A percentile compares a stretch with the other conserved stretches of the same genome.
These are phyloP conservation scores for Eucalyptus microcorys DNA, from an alignment of 345 rosid species.

Conservation along the genomic window DNA sequence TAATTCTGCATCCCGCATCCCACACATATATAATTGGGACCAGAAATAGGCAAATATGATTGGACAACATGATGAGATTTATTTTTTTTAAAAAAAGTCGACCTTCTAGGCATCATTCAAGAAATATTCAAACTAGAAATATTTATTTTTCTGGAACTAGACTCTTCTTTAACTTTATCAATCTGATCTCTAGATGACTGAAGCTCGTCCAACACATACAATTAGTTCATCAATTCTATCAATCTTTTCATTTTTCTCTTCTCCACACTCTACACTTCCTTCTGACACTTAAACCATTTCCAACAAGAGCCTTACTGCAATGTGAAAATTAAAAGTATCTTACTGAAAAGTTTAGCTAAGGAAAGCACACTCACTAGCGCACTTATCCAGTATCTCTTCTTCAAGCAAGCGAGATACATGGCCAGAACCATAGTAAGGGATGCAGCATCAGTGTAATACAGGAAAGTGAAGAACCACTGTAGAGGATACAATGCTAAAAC, in stretches of 20 bases:
- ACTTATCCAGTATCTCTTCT: constrained; percentile 54
- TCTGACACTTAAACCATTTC: not conserved
- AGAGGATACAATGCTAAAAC: constrained; percentile 72
- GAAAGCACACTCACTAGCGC: constrained; percentile 49
- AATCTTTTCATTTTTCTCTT: not conserved
- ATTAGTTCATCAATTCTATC: not conserved
- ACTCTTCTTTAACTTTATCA: not conserved
- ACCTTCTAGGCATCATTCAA: not conserved
- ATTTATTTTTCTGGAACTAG: not conserved
- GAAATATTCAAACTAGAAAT: not conserved
- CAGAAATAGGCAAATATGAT: not conserved
- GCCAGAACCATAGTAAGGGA: constrained; percentile 77
- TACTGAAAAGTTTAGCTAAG: not conserved
- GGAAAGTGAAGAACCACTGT: constrained; percentile 91
- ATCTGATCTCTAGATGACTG: not conserved
- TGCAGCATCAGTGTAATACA: constrained; percentile 93
- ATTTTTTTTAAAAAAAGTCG: not conserved
- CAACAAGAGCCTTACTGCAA: not conserved
- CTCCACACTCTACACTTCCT: not conserved
- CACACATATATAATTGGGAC: not conserved
- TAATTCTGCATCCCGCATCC: not conserved
- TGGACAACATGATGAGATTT: not conserved
- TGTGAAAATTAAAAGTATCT: not conserved
- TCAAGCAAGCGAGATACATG: constrained; percentile 79
- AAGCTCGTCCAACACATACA: not conserved